Percentiles rank a stretch among this genome's conserved stretches.
phyloP scores from a whole-genome alignment of 441 rosid species.

The Omphalea diandra region DNA sequence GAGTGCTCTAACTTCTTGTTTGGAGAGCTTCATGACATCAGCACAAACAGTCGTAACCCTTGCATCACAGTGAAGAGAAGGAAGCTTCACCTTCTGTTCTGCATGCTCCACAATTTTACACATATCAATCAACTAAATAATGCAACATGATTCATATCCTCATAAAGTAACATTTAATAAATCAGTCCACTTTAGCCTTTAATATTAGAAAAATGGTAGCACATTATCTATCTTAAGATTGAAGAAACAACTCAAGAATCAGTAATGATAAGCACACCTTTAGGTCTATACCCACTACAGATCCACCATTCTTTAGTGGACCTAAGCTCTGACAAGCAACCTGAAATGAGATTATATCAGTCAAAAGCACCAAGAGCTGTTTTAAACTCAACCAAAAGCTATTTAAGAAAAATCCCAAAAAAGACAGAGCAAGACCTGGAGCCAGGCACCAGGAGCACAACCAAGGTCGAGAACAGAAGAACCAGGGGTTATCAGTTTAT shows the following conservation, averaged over 20 bases:
- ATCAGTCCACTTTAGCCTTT: neutral
- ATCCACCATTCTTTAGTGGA: conserved; percentile 69
- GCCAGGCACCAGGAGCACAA: conserved; percentile 99
- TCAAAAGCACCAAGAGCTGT: neutral
- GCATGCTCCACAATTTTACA: conserved; percentile 37
- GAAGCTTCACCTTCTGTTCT: conserved; percentile 97
- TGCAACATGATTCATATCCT: neutral
- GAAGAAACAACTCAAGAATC: conserved; percentile 4
- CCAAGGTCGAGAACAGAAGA: conserved; percentile 94
- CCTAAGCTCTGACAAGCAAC: conserved; percentile 96
- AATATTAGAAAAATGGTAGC: neutral
- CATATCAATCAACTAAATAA: conserved; percentile 20
- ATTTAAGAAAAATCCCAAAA: neutral
- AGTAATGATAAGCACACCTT: conserved; percentile 50
- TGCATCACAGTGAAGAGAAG: conserved; percentile 69
- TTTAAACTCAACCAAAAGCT: neutral
- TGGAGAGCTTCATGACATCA: conserved; percentile 66
- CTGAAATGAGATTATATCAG: conserved; percentile 34
- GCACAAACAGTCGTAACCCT: conserved; percentile 82
- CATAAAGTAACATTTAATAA: neutral
- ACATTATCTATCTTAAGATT: neutral
- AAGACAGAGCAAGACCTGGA: conserved; percentile 51
- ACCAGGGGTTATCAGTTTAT: conserved; percentile 74
- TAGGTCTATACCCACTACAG: conserved; percentile 82
- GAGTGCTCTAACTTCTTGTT: conserved; percentile 52